A percentile compares a stretch with the other conserved stretches of the same genome.
phyloP scores from a whole-genome alignment of 495 filamentous ascomycete genomes.

The Stereocaulon alpinum region DNA sequence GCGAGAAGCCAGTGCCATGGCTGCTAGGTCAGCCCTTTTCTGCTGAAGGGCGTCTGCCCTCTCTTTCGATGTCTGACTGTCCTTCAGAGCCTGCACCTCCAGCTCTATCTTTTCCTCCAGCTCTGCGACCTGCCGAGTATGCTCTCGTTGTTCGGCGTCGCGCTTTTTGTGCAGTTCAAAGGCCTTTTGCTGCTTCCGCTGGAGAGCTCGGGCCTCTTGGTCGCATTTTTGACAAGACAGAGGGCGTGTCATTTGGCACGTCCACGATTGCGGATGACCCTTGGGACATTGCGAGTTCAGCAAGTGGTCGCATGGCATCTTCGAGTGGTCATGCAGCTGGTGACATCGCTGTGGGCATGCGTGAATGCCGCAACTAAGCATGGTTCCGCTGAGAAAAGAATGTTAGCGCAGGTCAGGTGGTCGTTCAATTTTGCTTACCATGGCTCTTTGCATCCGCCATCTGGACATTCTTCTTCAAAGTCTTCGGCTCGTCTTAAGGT shows the following conservation, averaged over 20 bases:
- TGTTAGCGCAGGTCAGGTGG: not conserved
- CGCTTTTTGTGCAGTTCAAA: constrained; percentile 44
- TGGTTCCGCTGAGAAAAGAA: constrained; percentile 35
- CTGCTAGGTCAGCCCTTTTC: constrained; percentile 30
- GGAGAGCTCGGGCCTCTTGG: constrained; percentile 30
- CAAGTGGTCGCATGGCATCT: constrained; percentile 43
- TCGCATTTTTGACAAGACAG: constrained; percentile 33
- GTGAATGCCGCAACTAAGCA: constrained; percentile 53
- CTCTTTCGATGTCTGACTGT: constrained; percentile 35
- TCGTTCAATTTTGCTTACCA: not conserved
- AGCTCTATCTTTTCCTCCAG: constrained; percentile 49
- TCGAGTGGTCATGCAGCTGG: constrained; percentile 54
- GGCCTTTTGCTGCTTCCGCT: constrained; percentile 38
- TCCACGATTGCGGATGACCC: constrained; percentile 36
- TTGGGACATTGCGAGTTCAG: constrained; percentile 40
- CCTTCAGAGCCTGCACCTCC: constrained; percentile 38
- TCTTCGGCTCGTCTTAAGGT: constrained; percentile 40
- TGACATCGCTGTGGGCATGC: constrained; percentile 54
- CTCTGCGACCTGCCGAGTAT: constrained; percentile 40
- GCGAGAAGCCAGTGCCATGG: not conserved
- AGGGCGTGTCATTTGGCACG: constrained; percentile 28
- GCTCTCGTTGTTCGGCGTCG: constrained; percentile 38
- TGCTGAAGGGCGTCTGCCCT: constrained; percentile 39
- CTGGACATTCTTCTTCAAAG: constrained; percentile 53
- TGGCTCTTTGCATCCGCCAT: constrained; percentile 53